These are phyloP conservation scores for Jaenimonas drosophilae DNA, from an alignment of 208 protist species.

Conservation along the genomic window DNA sequence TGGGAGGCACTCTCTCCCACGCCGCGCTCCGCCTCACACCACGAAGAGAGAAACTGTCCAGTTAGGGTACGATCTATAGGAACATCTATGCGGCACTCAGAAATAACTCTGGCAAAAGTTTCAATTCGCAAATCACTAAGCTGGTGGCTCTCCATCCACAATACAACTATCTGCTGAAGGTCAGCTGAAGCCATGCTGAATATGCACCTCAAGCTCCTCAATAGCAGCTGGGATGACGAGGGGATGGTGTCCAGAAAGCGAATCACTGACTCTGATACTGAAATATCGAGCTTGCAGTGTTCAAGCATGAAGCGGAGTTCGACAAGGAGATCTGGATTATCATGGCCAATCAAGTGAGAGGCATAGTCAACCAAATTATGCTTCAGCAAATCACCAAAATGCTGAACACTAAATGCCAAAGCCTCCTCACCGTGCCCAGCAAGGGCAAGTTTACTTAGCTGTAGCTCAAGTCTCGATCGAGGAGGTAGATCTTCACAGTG, in stretches of 20 bases:
- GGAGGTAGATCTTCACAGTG: too few species aligned
- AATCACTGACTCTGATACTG: too few species aligned
- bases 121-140: conserved; percentile 51
- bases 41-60: conserved; percentile 49
- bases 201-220: conserved; percentile 5
- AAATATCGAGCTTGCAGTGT: conserved; percentile 6
- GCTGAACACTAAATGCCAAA: too few species aligned
- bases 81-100: conserved; percentile 24
- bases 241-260: too few species aligned
- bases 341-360: too few species aligned
- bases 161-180: conserved; percentile 26
- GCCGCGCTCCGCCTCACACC: conserved; percentile 16
- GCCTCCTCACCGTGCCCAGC: too few species aligned
- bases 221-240: neutral
- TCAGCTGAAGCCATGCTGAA: conserved; percentile 13
- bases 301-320: conserved; percentile 12
- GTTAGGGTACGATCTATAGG: conserved; percentile 35
- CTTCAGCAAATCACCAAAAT: too few species aligned
- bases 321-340: conserved; percentile 11
- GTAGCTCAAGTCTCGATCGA: too few species aligned
- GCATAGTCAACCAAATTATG: too few species aligned
- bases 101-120: conserved; percentile 42
- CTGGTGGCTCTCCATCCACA: conserved; percentile 58
- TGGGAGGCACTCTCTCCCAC: conserved; percentile 23
- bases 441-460: too few species aligned